Evolutionary conservation across 2,329 filamentous ascomycete genomes (phyloP).

Genomic region (Scedosporium dehoogii): DNA sequence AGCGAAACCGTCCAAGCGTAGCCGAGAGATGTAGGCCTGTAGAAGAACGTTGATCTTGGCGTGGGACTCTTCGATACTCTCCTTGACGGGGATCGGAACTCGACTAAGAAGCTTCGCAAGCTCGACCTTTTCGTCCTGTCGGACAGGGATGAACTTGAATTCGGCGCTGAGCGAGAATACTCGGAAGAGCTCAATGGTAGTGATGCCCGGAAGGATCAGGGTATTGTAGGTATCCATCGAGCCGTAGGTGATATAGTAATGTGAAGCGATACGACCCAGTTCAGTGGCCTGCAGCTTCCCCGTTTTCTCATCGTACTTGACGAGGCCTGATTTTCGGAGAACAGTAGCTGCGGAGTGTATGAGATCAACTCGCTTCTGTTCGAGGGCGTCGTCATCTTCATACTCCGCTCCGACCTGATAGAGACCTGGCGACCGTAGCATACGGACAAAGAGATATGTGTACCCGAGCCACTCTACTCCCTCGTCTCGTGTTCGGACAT

Average conservation of each 20-base stretch:
- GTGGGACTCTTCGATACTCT: conserved; percentile 91
- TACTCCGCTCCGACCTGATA: conserved; percentile 97
- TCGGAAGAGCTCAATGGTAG: conserved; percentile 90
- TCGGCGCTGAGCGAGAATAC: conserved; percentile 94
- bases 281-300: conserved; percentile 86
- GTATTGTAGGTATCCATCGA: conserved; percentile 98
- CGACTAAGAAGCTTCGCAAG: conserved; percentile 80
- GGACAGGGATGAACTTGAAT: conserved; percentile 97
- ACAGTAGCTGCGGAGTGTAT: conserved; percentile 87
- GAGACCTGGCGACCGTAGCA: conserved; percentile 88
- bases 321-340: conserved; percentile 75
- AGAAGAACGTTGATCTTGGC: conserved; percentile 97
- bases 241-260: conserved; percentile 95
- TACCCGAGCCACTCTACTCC: conserved; percentile 99
- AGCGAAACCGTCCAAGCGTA: conserved; percentile 87
- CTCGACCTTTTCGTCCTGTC: conserved; percentile 95
- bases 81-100: conserved; percentile 94
- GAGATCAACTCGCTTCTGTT: conserved; percentile 95
- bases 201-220: conserved; percentile 86
- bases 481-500: conserved; percentile 83
- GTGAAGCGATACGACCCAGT: conserved; percentile 87
- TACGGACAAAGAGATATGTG: conserved; percentile 94
- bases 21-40: conserved; percentile 90
- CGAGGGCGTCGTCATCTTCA: conserved; percentile 79
- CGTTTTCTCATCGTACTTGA: conserved; percentile 93